Conservation (phyloP, 352 stramenopile genomes). For the Pseudoperonospora humuli region DNA sequence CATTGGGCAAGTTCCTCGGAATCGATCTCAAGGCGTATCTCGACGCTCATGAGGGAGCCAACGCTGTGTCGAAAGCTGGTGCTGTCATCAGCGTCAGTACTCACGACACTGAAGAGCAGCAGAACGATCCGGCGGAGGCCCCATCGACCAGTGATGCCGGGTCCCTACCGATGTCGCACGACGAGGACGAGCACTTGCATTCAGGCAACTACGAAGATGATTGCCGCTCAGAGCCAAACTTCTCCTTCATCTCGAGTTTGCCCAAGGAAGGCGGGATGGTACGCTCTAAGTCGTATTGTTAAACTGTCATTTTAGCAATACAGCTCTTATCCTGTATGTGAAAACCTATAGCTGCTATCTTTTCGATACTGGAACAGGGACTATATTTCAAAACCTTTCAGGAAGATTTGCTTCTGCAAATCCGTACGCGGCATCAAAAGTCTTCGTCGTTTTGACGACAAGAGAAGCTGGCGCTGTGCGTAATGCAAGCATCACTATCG, state of each 20-base stretch:
- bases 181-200: constrained; percentile 12
- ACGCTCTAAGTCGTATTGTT: constrained; percentile 23
- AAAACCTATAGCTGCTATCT: background rate
- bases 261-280: constrained; percentile 11
- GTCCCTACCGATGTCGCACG: constrained; percentile 10
- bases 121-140: constrained; percentile 8
- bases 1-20: constrained; percentile 47
- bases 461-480: too few species aligned
- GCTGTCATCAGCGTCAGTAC: constrained; percentile 6
- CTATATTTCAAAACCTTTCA: too few species aligned
- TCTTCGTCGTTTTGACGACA: too few species aligned
- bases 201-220: constrained; percentile 17
- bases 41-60: constrained; percentile 12
- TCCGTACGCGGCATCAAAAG: too few species aligned
- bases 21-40: constrained; percentile 32
- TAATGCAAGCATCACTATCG: too few species aligned
- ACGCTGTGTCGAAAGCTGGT: constrained; percentile 5
- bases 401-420: too few species aligned
- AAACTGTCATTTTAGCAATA: constrained; percentile 4
- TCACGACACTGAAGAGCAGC: constrained; percentile 1
- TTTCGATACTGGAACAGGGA: constrained; percentile 10
- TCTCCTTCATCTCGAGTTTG: constrained; percentile 32
- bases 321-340: background rate
- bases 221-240: constrained; percentile 21
- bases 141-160: constrained; percentile 8